phyloP scores from a whole-genome alignment of 2,329 filamentous ascomycete genomes.

The Aspergillus fumigatus region DNA sequence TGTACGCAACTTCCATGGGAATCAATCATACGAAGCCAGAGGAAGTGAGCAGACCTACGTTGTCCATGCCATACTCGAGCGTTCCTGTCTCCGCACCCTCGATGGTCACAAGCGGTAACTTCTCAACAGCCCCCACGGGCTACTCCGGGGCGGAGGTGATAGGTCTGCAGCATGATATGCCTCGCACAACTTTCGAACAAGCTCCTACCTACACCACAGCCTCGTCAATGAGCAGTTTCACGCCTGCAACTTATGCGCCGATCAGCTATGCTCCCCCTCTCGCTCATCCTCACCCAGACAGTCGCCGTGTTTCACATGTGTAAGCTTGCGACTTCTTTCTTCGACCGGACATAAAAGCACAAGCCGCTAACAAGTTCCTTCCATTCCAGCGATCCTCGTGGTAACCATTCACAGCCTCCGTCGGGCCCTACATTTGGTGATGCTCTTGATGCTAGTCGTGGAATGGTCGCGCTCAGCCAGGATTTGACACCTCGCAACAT shows the following conservation, averaged over 20 bases:
- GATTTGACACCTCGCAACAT: conserved; percentile 84
- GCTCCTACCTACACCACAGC: conserved; percentile 62
- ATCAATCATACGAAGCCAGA: conserved; percentile 58
- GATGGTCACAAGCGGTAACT: conserved; percentile 64
- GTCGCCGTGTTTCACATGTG: conserved; percentile 76
- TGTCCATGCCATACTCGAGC: conserved; percentile 66
- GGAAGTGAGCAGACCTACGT: conserved; percentile 53
- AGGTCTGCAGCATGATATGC: conserved; percentile 70
- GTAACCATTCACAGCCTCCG: conserved; percentile 46
- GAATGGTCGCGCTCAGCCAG: conserved; percentile 94
- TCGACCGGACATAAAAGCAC: not conserved
- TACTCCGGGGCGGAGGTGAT: conserved; percentile 63
- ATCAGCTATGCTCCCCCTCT: conserved; percentile 69
- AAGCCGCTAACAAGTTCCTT: conserved; percentile 13
- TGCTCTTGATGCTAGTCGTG: conserved; percentile 84
- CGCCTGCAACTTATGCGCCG: conserved; percentile 69
- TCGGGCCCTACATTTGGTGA: conserved; percentile 70
- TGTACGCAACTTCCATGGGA: conserved; percentile 54
- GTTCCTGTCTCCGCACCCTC: conserved; percentile 70
- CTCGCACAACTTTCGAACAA: conserved; percentile 69
- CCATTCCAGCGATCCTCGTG: conserved; percentile 30
- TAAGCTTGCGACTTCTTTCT: conserved; percentile 46
- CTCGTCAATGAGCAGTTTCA: conserved; percentile 64
- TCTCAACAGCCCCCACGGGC: conserved; percentile 52
- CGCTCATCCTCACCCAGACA: conserved; percentile 43